phyloP scores from a whole-genome alignment of 139 green algal genomes.

The Raphidocelis subcapitata region DNA sequence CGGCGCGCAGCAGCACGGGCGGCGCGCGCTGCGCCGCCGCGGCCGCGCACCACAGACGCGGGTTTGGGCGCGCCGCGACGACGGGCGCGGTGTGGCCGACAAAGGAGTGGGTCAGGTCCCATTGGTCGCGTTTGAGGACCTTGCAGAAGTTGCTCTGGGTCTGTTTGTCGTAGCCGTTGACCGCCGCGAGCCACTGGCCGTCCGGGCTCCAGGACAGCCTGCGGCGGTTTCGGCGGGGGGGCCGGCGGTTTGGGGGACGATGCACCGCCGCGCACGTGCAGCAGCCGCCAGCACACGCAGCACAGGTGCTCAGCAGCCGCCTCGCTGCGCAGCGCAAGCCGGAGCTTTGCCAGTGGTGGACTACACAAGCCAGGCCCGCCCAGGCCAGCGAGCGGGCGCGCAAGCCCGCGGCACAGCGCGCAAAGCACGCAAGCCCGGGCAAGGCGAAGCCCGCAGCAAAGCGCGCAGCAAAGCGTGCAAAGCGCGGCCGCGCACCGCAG shows the following conservation, averaged over 20 bases:
- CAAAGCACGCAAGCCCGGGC: too few species aligned
- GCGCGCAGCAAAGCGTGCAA: too few species aligned
- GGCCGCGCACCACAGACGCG: conserved; percentile 55
- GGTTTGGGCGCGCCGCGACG: conserved; percentile 65
- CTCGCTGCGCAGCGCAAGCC: too few species aligned
- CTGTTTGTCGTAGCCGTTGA: conserved; percentile 36
- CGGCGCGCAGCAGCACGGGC: background rate
- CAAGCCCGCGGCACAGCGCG: too few species aligned
- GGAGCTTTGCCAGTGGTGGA: too few species aligned
- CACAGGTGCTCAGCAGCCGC: too few species aligned
- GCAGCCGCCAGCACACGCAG: too few species aligned
- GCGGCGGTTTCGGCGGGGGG: conserved; percentile 38
- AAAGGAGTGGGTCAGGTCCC: conserved; percentile 18
- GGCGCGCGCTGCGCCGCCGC: background rate
- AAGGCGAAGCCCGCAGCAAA: too few species aligned
- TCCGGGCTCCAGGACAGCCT: conserved; percentile 71
- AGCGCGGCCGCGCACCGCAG: conserved; percentile 39
- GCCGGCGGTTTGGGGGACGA: background rate
- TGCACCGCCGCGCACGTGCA: too few species aligned
- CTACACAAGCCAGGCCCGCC: too few species aligned
- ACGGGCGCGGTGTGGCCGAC: conserved; percentile 70
- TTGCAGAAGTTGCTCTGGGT: conserved; percentile 16
- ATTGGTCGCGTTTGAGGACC: conserved; percentile 30
- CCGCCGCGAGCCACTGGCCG: conserved; percentile 63
- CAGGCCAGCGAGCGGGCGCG: too few species aligned